Conservation (phyloP, 1,284 basidiomycete species). For the Sutorius eximius region DNA sequence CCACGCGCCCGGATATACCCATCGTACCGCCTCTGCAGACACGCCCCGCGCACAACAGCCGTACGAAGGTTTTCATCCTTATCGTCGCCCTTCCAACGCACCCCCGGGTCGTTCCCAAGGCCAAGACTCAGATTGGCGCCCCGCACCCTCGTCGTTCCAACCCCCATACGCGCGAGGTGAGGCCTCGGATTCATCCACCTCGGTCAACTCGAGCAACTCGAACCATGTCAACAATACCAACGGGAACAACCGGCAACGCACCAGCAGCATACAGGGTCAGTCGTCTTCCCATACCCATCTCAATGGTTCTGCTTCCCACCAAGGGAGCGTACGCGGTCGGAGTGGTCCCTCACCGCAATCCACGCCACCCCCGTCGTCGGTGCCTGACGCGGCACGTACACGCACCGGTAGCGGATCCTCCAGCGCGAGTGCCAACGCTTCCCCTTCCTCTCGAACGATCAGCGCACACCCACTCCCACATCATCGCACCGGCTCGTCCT, state of each 20-base stretch:
- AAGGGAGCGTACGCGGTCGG: conserved; percentile 39
- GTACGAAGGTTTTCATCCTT: conserved; percentile 73
- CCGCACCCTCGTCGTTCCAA: conserved; percentile 43
- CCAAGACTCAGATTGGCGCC: conserved; percentile 48
- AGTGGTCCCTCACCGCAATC: conserved; percentile 22
- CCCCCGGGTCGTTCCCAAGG: conserved; percentile 38
- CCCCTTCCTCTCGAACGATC: conserved; percentile 29
- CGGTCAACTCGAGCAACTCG: conserved; percentile 66
- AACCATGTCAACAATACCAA: conserved; percentile 33
- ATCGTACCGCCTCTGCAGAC: conserved; percentile 33
- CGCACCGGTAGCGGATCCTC: conserved; percentile 46
- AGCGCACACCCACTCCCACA: conserved; percentile 42
- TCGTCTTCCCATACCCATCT: conserved; percentile 34
- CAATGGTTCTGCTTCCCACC: conserved; percentile 37
- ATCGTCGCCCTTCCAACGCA: conserved; percentile 62
- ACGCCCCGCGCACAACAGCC: conserved; percentile 35
- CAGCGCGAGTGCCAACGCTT: conserved; percentile 35
- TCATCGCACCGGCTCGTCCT: conserved; percentile 47
- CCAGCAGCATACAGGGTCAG: conserved; percentile 60
- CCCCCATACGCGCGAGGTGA: conserved; percentile 73
- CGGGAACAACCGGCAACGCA: conserved; percentile 48
- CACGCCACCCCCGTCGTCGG: conserved; percentile 19
- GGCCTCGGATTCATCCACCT: conserved; percentile 72
- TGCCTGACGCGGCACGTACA: conserved; percentile 28
- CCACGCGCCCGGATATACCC: conserved; percentile 40